phyloP scores from a whole-genome alignment of 129 eudicot species.

The Flaveria brownii region DNA sequence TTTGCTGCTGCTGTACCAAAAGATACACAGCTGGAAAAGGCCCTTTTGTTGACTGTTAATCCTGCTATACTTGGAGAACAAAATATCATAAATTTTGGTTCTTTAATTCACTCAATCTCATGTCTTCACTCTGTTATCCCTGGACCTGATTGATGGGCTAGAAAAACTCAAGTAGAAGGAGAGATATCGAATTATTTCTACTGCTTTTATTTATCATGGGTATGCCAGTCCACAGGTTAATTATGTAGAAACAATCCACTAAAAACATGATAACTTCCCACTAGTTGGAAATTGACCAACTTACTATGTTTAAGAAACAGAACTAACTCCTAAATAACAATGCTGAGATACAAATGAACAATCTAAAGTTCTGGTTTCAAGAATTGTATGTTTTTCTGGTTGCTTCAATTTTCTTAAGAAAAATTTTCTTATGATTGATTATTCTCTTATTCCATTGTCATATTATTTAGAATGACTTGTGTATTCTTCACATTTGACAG shows the following conservation, averaged over 20 bases:
- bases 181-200: too few species aligned
- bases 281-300: too few species aligned
- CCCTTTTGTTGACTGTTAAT: background rate
- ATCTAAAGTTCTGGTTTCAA: background rate
- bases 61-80: background rate
- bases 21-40: background rate
- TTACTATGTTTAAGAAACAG: too few species aligned
- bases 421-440: conserved; percentile 6
- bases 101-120: background rate
- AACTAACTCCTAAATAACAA: background rate
- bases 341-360: background rate
- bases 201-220: too few species aligned
- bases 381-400: background rate
- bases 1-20: background rate
- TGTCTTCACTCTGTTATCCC: background rate
- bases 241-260: background rate
- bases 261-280: background rate
- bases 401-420: background rate
- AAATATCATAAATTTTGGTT: background rate
- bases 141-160: too few species aligned
- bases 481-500: background rate
- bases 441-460: background rate
- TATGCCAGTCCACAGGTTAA: too few species aligned
- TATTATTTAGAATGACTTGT: background rate
- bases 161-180: too few species aligned